Evolutionary conservation across 1,284 basidiomycete genomes (phyloP), one percentile per base, ranked within the genome.

Genomic region (Wolfiporia cocos): DNA sequence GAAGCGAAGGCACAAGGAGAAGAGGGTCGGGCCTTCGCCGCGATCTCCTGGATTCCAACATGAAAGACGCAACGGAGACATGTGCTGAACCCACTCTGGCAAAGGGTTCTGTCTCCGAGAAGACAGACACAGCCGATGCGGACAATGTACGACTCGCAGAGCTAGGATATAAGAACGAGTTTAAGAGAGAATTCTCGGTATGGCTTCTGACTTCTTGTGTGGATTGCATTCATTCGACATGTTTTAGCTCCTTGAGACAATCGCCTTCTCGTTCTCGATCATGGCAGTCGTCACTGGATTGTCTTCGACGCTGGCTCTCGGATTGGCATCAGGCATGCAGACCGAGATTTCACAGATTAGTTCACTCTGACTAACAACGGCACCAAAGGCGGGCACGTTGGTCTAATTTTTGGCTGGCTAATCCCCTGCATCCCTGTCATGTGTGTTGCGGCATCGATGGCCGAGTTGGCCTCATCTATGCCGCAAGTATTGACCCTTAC

Each of bases 401-500:
- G 84, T 11, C 77, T 86, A 69, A 74, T 85, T 2, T 86, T 79
- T 66, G 84, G 84, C 26, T 86, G 85, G 85, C 58, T 83, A 23
- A 79, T 86, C 44, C 84, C 83, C 3, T 74, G 70, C 50, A 63
- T 80, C 35, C 84, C 86, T 48, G 79, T 87, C 32, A 66, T 78
- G 61, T 67, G 71, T 17, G 68, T 86, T 14, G 81, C 83, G 4
- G 66, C 74, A 11, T 77, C 73, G 10, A 75, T 87, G 70, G 84
- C 83, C 1, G 85, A 87, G 49, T 53, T 86, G 28, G 68, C 78
- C 3, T 84, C 81, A 2, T 74, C 82, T 3, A 86, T 87, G 84
- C 84, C 84, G 75, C 84, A 55, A 56, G 76, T 70, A 17, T 11
- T 12, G 5, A 35, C 23, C 20, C 28, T 9, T 2, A 9, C 6